A percentile compares a stretch with the other conserved stretches of the same genome.
These are phyloP conservation scores for Loxodes magnus DNA, from an alignment of 73 alveolate genomes.

Conservation along the genomic window DNA sequence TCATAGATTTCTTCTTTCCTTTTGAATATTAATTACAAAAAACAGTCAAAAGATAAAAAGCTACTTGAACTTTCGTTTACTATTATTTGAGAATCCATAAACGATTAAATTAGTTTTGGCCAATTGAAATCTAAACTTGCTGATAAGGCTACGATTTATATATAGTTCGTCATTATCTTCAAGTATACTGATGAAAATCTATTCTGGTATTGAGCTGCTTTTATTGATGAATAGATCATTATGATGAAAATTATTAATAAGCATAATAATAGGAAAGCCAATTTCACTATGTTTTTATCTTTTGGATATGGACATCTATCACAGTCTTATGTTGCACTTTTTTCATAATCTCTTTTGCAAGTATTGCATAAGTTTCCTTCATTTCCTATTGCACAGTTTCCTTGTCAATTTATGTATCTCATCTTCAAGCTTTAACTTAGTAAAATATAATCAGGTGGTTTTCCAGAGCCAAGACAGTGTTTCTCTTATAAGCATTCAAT, in stretches of 20 bases:
- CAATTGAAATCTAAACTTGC: conserved; percentile 45
- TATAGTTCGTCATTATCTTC: conserved; percentile 39
- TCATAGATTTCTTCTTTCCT: conserved; percentile 20
- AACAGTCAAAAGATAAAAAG: conserved; percentile 28
- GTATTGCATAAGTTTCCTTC: conserved; percentile 50
- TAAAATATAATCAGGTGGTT: too few species aligned
- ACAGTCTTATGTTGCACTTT: conserved; percentile 33
- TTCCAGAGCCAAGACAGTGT: too few species aligned
- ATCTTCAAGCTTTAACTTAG: too few species aligned
- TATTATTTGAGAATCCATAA: neutral
- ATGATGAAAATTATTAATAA: neutral
- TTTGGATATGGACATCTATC: conserved; percentile 27
- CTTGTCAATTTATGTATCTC: too few species aligned
- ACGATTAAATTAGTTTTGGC: conserved; percentile 22
- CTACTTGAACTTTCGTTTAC: neutral
- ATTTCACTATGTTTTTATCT: conserved; percentile 14
- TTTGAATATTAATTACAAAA: conserved; percentile 5
- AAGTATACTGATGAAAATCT: conserved; percentile 29
- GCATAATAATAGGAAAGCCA: conserved; percentile 13
- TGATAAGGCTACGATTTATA: conserved; percentile 28
- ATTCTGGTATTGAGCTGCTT: conserved; percentile 24
- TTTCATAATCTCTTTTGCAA: conserved; percentile 46
- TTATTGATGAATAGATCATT: conserved; percentile 28
- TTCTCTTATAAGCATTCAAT: too few species aligned
- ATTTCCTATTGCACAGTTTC: too few species aligned